phyloP scores from a whole-genome alignment of 2,329 filamentous ascomycete genomes.

The Davidsoniella neocaledoniae region DNA sequence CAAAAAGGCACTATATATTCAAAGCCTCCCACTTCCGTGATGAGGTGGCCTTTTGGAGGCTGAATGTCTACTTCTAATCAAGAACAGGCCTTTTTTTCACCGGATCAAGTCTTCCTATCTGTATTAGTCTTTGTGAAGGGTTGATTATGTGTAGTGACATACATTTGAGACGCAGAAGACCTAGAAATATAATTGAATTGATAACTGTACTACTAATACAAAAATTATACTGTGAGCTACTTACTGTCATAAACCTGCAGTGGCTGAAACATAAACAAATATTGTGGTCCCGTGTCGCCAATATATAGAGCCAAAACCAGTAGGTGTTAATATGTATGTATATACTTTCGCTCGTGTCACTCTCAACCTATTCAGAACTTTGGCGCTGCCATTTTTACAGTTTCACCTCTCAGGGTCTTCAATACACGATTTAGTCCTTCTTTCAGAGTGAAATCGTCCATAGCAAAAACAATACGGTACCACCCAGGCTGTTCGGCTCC shows the following conservation, averaged over 20 bases:
- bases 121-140: too few species aligned
- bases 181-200: too few species aligned
- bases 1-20: too few species aligned
- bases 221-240: too few species aligned
- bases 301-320: not conserved
- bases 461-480: constrained; percentile 25
- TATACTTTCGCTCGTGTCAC: not conserved
- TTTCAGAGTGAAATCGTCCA: constrained; percentile 18
- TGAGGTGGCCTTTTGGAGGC: too few species aligned
- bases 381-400: not conserved
- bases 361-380: not conserved
- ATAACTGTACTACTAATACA: too few species aligned
- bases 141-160: too few species aligned
- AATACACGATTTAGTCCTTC: constrained; percentile 14
- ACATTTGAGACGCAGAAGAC: too few species aligned
- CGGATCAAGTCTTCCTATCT: too few species aligned
- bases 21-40: too few species aligned
- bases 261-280: not conserved
- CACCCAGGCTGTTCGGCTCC: constrained; percentile 23
- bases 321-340: not conserved
- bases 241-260: not conserved
- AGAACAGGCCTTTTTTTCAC: not conserved
- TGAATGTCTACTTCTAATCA: too few species aligned
- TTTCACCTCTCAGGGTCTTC: constrained; percentile 3
- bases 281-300: not conserved